Percentiles rank a stretch among this genome's conserved stretches.
phyloP scores from a whole-genome alignment of 352 stramenopile genomes.

The Plasmopara viticola region DNA sequence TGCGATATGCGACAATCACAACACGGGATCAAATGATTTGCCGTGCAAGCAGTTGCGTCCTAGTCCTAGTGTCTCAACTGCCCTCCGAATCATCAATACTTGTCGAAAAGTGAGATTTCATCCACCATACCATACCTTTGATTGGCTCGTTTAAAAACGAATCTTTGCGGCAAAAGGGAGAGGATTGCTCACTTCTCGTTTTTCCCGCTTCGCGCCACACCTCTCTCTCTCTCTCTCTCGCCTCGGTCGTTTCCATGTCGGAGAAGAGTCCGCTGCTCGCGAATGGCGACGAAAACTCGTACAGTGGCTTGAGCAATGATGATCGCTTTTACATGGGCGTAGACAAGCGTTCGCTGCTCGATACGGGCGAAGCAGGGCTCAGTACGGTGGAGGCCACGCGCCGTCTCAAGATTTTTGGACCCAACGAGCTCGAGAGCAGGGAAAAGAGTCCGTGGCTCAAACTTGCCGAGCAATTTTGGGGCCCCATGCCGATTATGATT shows the following conservation, averaged over 20 bases:
- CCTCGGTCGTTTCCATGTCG: slow-evolving; percentile 14
- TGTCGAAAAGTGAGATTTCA: slow-evolving; percentile 14
- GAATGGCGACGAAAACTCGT: slow-evolving; percentile 27
- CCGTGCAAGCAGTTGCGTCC: too few species aligned
- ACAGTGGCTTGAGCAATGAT: slow-evolving; percentile 38
- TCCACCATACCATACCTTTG: slow-evolving; percentile 2
- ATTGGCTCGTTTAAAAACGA: slow-evolving; percentile 18
- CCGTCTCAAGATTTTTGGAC: slow-evolving; percentile 78
- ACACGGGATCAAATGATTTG: too few species aligned
- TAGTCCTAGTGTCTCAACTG: too few species aligned
- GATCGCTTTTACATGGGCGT: slow-evolving; percentile 76
- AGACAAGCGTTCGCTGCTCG: slow-evolving; percentile 67
- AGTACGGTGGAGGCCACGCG: slow-evolving; percentile 71
- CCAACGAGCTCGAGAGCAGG: slow-evolving; percentile 74
- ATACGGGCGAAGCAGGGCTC: slow-evolving; percentile 66
- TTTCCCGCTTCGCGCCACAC: slow-evolving; percentile 2
- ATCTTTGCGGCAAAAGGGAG: slow-evolving; percentile 19
- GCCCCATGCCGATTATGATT: slow-evolving; percentile 89
- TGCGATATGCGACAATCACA: too few species aligned
- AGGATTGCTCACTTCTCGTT: slow-evolving; percentile 21
- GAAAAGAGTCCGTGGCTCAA: slow-evolving; percentile 51
- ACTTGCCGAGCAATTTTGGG: slow-evolving; percentile 61
- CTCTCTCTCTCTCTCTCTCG: slow-evolving; percentile 8
- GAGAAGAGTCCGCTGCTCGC: slow-evolving; percentile 62
- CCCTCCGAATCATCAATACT: not conserved